Conservation (phyloP, 1,284 basidiomycete genomes). For the Sanghuangporus sanghuang region DNA sequence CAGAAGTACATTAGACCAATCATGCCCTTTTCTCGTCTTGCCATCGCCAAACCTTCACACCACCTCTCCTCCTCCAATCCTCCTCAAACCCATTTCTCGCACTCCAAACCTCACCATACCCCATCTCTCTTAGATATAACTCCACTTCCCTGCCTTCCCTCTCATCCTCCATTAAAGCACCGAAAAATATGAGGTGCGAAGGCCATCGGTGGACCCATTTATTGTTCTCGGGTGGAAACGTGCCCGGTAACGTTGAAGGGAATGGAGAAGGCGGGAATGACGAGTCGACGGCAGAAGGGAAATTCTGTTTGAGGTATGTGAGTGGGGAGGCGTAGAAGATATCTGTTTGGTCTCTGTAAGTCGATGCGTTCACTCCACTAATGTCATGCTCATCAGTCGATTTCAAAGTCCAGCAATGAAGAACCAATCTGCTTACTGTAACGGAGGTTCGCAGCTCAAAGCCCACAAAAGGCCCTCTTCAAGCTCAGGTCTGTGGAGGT, state of each 20-base stretch:
- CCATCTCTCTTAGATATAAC: slow-evolving; percentile 45
- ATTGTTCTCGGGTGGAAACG: slow-evolving; percentile 21
- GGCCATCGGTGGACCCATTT: slow-evolving; percentile 76
- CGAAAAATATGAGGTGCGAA: slow-evolving; percentile 76
- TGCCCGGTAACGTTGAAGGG: slow-evolving; percentile 51
- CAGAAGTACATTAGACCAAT: not conserved
- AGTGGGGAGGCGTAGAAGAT: slow-evolving; percentile 77
- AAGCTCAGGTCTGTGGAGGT: slow-evolving; percentile 70
- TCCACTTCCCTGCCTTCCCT: slow-evolving; percentile 33
- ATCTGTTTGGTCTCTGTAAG: slow-evolving; percentile 80
- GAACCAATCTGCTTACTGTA: too few species aligned
- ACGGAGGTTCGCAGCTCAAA: slow-evolving; percentile 87
- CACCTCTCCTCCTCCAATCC: slow-evolving; percentile 71
- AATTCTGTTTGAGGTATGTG: slow-evolving; percentile 58
- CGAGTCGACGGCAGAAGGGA: slow-evolving; percentile 59
- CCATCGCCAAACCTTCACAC: slow-evolving; percentile 62
- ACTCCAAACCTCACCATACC: slow-evolving; percentile 65
- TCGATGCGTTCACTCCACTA: slow-evolving; percentile 45
- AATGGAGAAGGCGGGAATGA: slow-evolving; percentile 62
- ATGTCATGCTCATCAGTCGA: not conserved
- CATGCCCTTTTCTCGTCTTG: not conserved
- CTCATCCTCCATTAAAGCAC: slow-evolving; percentile 50
- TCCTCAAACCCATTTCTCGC: slow-evolving; percentile 78
- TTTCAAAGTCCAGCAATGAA: too few species aligned
- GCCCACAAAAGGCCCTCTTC: slow-evolving; percentile 63